A percentile compares a stretch with the other conserved stretches of the same genome.
phyloP scores from a whole-genome alignment of 495 filamentous ascomycete genomes.

The Recurvomyces mirabilis region DNA sequence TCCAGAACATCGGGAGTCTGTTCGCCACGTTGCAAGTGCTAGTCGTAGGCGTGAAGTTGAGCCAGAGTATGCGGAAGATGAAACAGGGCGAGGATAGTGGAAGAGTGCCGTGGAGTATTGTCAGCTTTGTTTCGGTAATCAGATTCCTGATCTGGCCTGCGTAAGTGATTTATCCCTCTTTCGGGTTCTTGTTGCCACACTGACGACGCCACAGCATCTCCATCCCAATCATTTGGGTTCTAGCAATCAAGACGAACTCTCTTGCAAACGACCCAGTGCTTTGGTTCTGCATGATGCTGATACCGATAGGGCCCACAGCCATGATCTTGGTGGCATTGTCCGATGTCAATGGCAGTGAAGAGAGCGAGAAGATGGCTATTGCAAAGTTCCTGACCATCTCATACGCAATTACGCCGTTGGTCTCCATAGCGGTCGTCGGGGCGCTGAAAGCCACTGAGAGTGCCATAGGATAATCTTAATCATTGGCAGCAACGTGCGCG shows the following conservation, averaged over 20 bases:
- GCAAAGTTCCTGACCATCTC: constrained; percentile 50
- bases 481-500: too few species aligned
- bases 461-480: too few species aligned
- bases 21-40: constrained; percentile 65
- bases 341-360: constrained; percentile 48
- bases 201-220: constrained; percentile 3
- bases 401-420: constrained; percentile 20
- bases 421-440: constrained; percentile 19
- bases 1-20: constrained; percentile 55
- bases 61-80: constrained; percentile 41
- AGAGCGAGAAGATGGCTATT: constrained; percentile 56
- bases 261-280: constrained; percentile 56
- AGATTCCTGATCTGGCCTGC: constrained; percentile 58
- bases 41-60: constrained; percentile 59
- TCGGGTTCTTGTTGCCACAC: too few species aligned
- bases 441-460: constrained; percentile 19
- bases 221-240: constrained; percentile 48
- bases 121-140: constrained; percentile 46
- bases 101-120: constrained; percentile 39
- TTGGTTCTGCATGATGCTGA: constrained; percentile 69
- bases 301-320: constrained; percentile 61
- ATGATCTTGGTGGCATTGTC: constrained; percentile 56
- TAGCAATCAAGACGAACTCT: constrained; percentile 48
- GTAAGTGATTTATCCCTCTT: background rate
- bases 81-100: constrained; percentile 39